Base-by-base conservation (phyloP, 805 yeast genomes). In the Clavispora asparagi region DNA sequence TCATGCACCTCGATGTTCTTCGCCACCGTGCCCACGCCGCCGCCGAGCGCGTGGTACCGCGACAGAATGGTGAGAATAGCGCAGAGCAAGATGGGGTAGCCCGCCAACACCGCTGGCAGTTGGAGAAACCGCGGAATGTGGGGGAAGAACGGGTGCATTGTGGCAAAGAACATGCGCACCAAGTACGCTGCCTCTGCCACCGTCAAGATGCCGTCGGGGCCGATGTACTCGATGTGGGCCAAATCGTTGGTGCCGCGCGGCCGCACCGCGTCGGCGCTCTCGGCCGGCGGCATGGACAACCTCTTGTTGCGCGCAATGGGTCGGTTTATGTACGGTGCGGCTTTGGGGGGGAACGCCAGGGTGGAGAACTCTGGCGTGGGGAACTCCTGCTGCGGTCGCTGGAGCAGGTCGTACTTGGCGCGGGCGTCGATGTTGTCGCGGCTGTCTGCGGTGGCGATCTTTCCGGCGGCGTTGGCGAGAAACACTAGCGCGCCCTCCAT, bases 111-210 rank as follows among this genome's bases (percentile, higher is more conserved):
- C 39, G 78, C 77, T 0, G 87, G 78, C 44, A 79, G 74, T 42
- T 83, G 91, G 35, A 90, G 61, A 51, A 85, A 87, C 28, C 73
- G 69, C 0, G 97, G 96, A 35, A 92, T 76, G 59, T 83, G 87
- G 1, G 97, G 97, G 66, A 86, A 91, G 62, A 81, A 91, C 2
- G 96, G 97, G 63, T 88, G 95, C 82, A 91, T 78, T 3, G 89
- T 79, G 4, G 79, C 63, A 61, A 87, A 87, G 63, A 87, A 91
- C 44, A 81, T 61, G 33, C 74, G 71, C 25, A 86, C 76, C 29
- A 83, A 63, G 41, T 64, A 66, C 40, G 70, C 75, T 2, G 91
- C 88, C 57, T 84, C 88, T 0, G 56, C 60, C 51, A 79, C 89
- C 0, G 85, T 71, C 13, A 91, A 58, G 43, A 88, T 72, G 19